Evolutionary conservation across 345 rosid genomes (phyloP).

Genomic region (Acer saccharum): DNA sequence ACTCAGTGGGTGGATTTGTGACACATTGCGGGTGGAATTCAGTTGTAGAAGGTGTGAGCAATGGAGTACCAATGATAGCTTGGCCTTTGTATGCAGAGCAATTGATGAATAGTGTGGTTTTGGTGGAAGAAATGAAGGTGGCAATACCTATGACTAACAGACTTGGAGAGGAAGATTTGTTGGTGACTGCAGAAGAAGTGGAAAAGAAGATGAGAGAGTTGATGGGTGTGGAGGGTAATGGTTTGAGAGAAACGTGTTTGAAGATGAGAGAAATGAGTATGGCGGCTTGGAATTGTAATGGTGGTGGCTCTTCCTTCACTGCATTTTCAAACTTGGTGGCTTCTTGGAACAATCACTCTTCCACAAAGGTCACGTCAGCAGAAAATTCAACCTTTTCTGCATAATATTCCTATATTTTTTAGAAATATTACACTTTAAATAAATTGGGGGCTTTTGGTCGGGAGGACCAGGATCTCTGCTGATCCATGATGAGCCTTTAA

Average conservation of each 20-base stretch:
- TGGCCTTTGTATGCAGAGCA: conserved; percentile 42
- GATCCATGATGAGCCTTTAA: too few relatives aligned
- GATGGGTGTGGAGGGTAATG: conserved; percentile 8
- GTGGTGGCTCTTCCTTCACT: conserved; percentile 15
- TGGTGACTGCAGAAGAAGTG: conserved; percentile 22
- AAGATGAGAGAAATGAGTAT: conserved; percentile 15
- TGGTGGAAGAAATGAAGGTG: conserved; percentile 35
- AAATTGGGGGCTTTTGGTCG: too few relatives aligned
- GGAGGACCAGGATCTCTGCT: too few relatives aligned
- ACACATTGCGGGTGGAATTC: conserved; percentile 41
- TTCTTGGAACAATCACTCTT: not conserved
- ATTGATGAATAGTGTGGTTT: conserved; percentile 21
- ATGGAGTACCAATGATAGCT: conserved; percentile 37
- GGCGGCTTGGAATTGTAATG: conserved; percentile 16
- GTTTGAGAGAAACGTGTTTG: conserved; percentile 16
- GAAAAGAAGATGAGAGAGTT: conserved; percentile 24
- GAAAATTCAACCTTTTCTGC: too few relatives aligned
- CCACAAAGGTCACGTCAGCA: too few relatives aligned
- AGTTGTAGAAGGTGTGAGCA: conserved; percentile 35
- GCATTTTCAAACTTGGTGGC: conserved; percentile 24
- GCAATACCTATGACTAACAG: conserved; percentile 17
- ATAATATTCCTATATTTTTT: too few relatives aligned
- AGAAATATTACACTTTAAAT: too few relatives aligned
- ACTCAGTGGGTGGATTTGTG: conserved; percentile 30
- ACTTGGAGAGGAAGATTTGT: not conserved